Evolutionary conservation across 2,329 filamentous ascomycete genomes (phyloP).

Genomic region (Cordyceps farinosa): DNA sequence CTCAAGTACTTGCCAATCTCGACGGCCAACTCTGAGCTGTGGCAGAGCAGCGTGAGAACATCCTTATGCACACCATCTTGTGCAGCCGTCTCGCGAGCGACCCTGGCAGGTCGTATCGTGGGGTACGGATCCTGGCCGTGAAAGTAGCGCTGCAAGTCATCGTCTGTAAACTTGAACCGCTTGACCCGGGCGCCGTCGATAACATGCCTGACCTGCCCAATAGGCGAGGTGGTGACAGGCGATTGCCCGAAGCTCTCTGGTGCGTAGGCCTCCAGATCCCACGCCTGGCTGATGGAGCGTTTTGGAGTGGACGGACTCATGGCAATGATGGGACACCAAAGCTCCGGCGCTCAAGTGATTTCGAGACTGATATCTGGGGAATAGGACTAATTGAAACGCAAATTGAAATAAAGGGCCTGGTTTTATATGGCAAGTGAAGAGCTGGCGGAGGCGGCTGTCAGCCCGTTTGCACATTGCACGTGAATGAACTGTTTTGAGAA

Average conservation of each 20-base stretch:
- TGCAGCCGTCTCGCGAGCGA: too few species aligned
- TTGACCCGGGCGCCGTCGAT: slow-evolving; percentile 22
- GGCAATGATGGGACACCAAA: background rate
- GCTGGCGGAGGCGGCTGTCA: too few species aligned
- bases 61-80: slow-evolving; percentile 31
- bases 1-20: slow-evolving; percentile 52
- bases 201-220: background rate
- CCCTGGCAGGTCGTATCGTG: background rate
- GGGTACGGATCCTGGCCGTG: slow-evolving; percentile 29
- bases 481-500: background rate
- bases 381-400: too few species aligned
- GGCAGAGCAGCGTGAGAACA: slow-evolving; percentile 42
- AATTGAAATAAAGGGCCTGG: background rate
- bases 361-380: background rate
- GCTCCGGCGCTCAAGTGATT: background rate
- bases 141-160: slow-evolving; percentile 29
- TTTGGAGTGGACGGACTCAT: background rate
- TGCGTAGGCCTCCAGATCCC: background rate
- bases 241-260: background rate
- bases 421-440: background rate
- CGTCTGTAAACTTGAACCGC: slow-evolving; percentile 29
- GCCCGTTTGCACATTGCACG: background rate
- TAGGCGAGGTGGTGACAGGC: slow-evolving; percentile 19
- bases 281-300: background rate
- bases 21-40: slow-evolving; percentile 50